phyloP scores from a whole-genome alignment of 208 protist species.

The Trypanosoma avium region DNA sequence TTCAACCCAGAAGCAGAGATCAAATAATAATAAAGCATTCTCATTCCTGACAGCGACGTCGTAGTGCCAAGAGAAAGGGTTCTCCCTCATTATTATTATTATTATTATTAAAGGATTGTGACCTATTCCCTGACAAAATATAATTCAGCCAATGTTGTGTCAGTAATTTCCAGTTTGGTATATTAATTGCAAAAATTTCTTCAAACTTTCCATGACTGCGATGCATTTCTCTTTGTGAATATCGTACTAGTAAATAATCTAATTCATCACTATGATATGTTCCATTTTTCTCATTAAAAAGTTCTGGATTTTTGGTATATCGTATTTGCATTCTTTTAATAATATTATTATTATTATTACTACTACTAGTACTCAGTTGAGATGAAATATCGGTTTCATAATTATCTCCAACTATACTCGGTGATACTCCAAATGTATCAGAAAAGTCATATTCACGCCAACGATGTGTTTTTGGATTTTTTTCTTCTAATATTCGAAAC shows the following conservation, averaged over 20 bases:
- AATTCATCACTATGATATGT: constrained; percentile 35
- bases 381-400: background rate
- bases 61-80: constrained; percentile 30
- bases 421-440: background rate
- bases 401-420: background rate
- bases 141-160: constrained; percentile 8
- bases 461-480: background rate
- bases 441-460: constrained; percentile 4
- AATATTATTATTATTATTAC: background rate
- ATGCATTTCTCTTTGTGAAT: constrained; percentile 38
- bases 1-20: too few relatives aligned
- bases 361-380: too few relatives aligned
- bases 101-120: background rate
- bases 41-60: constrained; percentile 13
- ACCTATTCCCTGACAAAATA: background rate
- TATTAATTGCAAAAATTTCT: constrained; percentile 27
- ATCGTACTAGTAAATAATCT: constrained; percentile 49
- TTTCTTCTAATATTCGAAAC: background rate
- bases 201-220: constrained; percentile 31
- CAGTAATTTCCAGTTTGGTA: background rate
- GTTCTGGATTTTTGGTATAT: constrained; percentile 41
- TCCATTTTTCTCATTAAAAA: constrained; percentile 29
- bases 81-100: background rate
- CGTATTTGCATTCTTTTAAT: constrained; percentile 10
- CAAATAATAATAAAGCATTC: background rate